Percentiles rank a stretch among this genome's conserved stretches.
Conservation (phyloP, 2,329 filamentous ascomycete genomes). For the Ascochyta pisi region DNA sequence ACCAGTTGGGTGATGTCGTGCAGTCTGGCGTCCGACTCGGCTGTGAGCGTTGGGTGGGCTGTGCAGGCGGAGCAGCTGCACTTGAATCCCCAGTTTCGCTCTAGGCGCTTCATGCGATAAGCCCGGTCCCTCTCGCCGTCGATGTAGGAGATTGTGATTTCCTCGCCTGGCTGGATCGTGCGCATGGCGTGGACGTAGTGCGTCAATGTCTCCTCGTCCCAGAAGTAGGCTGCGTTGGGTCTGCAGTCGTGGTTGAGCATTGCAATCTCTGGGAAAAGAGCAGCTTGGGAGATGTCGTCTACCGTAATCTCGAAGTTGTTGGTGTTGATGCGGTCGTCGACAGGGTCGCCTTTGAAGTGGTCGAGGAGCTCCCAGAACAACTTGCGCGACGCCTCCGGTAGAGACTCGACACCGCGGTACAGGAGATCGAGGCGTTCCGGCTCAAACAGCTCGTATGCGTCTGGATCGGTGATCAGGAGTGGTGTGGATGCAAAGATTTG, state of each 20-base stretch:
- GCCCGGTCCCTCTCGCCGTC: conserved; percentile 44
- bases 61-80: conserved; percentile 50
- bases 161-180: conserved; percentile 49
- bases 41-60: conserved; percentile 31
- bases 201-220: conserved; percentile 47
- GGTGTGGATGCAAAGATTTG: conserved; percentile 45
- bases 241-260: conserved; percentile 49
- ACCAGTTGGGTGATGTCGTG: conserved; percentile 42
- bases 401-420: conserved; percentile 35
- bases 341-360: conserved; percentile 39
- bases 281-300: conserved; percentile 33
- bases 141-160: conserved; percentile 54
- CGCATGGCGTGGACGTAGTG: conserved; percentile 51
- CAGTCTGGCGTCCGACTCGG: conserved; percentile 46
- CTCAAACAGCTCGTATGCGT: conserved; percentile 31
- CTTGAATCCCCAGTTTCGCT: conserved; percentile 50
- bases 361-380: conserved; percentile 42
- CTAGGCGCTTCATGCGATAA: conserved; percentile 41
- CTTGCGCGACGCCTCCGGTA: conserved; percentile 27
- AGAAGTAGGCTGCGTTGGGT: conserved; percentile 52
- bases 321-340: conserved; percentile 46
- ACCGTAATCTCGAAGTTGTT: conserved; percentile 45
- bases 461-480: conserved; percentile 38
- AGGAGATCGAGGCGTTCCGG: conserved; percentile 36
- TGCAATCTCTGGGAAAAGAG: conserved; percentile 44